Percentiles rank a stretch among this genome's conserved stretches.
phyloP scores from a whole-genome alignment of 2,329 filamentous ascomycete species.

The Hymenoscyphus repandus region DNA sequence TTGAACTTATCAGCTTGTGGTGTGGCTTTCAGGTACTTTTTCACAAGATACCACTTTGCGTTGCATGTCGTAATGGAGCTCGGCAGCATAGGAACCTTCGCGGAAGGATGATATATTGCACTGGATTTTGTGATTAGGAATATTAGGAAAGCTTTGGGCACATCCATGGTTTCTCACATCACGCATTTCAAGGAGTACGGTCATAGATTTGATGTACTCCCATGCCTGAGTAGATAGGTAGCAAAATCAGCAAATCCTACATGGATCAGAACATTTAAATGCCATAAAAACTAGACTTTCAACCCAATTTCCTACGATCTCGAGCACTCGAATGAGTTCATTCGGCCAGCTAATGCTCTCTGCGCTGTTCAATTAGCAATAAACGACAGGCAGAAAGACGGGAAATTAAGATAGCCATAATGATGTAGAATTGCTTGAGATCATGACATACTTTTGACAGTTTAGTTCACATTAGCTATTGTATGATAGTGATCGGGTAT shows the following conservation, averaged over 20 bases:
- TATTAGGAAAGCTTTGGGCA: constrained; percentile 9
- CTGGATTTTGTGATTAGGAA: constrained; percentile 5
- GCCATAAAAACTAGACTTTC: background rate
- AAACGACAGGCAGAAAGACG: no score
- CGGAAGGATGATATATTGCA: constrained; percentile 8
- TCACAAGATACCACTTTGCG: constrained; percentile 22
- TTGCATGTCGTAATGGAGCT: constrained; percentile 12
- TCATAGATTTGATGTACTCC: constrained; percentile 15
- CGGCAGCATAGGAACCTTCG: constrained; percentile 8
- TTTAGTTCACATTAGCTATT: no score
- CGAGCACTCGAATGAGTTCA: background rate
- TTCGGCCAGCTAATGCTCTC: no score
- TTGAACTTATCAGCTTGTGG: constrained; percentile 6
- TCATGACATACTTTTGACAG: no score
- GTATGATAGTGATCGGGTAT: no score
- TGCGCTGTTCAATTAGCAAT: no score
- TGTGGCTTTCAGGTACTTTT: constrained; percentile 6
- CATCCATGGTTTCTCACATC: constrained; percentile 15
- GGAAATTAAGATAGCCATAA: no score
- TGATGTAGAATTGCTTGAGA: no score
- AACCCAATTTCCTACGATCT: background rate
- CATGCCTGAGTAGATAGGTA: background rate
- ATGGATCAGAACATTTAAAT: constrained; percentile 4
- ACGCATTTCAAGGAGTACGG: constrained; percentile 22
- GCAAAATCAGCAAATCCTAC: background rate